Percentiles rank a stretch among this genome's conserved stretches.
These are phyloP conservation scores for Quercus mongolica DNA, from an alignment of 306 rosid genomes.

Conservation along the genomic window DNA sequence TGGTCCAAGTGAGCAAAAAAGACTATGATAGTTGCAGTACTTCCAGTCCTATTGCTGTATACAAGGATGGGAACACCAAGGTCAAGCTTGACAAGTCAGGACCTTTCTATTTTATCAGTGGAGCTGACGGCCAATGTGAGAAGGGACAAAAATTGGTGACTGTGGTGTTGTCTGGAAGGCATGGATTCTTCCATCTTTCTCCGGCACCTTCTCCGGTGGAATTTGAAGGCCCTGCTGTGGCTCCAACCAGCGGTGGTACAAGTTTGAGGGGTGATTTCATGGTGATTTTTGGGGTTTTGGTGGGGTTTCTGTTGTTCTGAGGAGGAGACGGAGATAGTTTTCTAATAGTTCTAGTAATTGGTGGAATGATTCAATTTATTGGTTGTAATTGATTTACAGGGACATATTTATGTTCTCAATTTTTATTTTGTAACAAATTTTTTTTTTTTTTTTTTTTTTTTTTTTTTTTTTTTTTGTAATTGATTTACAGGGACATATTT, in stretches of 20 bases:
- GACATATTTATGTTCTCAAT: not conserved
- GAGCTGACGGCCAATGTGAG: slow-evolving; percentile 19
- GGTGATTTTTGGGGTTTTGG: not conserved
- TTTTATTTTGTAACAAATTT: not conserved
- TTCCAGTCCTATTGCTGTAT: not conserved
- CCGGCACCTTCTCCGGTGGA: not conserved
- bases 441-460: too few species aligned
- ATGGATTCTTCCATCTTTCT: not conserved
- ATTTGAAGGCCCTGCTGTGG: not conserved
- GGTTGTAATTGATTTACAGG: not conserved
- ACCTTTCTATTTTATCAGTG: slow-evolving; percentile 34
- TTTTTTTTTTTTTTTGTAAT: not conserved
- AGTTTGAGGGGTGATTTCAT: not conserved
- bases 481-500: not conserved
- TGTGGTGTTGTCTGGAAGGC: not conserved
- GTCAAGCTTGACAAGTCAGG: slow-evolving; percentile 18
- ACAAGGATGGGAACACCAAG: slow-evolving; percentile 19
- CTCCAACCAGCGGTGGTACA: not conserved
- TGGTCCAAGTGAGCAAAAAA: slow-evolving; percentile 18
- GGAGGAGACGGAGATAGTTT: not conserved
- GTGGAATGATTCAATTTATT: not conserved
- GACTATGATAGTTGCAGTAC: slow-evolving; percentile 22
- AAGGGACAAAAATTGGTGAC: slow-evolving; percentile 23
- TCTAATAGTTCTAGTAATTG: not conserved
- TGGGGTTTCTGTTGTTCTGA: not conserved